phyloP scores from a whole-genome alignment of 768 basidiomycete species.

The Russula sp. region DNA sequence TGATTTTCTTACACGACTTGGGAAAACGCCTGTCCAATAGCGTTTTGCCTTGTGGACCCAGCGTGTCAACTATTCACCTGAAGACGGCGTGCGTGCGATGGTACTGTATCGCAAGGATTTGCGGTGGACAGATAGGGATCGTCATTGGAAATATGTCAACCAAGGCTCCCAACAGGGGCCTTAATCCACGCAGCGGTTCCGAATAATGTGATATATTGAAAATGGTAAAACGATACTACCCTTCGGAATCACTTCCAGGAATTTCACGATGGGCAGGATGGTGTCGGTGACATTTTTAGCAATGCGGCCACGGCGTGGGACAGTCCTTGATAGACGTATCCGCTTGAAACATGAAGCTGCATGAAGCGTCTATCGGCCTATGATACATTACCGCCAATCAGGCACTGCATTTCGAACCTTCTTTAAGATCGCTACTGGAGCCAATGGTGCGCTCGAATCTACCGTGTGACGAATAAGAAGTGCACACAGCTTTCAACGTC shows the following conservation, averaged over 20 bases:
- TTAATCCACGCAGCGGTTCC: background rate
- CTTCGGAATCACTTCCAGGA: background rate
- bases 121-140: background rate
- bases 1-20: background rate
- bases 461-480: background rate
- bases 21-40: background rate
- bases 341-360: background rate
- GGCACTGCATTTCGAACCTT: background rate
- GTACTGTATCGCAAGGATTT: background rate
- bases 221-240: too few species aligned
- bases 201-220: background rate
- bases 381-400: background rate
- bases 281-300: background rate
- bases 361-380: background rate
- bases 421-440: background rate
- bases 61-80: background rate
- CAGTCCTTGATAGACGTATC: background rate
- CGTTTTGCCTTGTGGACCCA: slow-evolving; percentile 6
- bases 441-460: background rate
- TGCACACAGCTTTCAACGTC: background rate
- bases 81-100: background rate
- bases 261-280: background rate
- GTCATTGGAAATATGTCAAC: slow-evolving; percentile 1
- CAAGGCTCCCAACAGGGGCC: background rate
- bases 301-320: background rate